Conservation (phyloP, 2,329 filamentous ascomycete genomes). For the Cladosporium sphaerospermum region DNA sequence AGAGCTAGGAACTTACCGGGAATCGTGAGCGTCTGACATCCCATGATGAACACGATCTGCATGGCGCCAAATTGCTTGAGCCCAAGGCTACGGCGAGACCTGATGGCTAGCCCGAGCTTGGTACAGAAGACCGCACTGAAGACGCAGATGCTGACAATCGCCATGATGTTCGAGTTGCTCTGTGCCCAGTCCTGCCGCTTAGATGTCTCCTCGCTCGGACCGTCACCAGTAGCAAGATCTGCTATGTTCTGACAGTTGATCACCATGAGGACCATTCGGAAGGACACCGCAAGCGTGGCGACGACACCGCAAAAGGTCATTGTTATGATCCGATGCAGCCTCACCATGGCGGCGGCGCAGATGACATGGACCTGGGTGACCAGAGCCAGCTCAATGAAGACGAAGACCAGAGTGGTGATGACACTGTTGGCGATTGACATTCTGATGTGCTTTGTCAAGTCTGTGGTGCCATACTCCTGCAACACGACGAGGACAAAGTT, state of each 20-base stretch:
- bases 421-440: constrained; percentile 43
- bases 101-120: constrained; percentile 55
- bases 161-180: constrained; percentile 40
- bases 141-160: constrained; percentile 53
- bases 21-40: constrained; percentile 59
- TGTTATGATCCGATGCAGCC: constrained; percentile 40
- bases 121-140: constrained; percentile 57
- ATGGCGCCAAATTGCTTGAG: constrained; percentile 58
- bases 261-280: constrained; percentile 49
- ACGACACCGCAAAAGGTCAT: constrained; percentile 44
- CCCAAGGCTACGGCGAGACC: constrained; percentile 50
- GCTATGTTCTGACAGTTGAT: constrained; percentile 34
- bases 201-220: neutral
- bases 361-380: constrained; percentile 60
- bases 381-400: constrained; percentile 53
- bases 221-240: neutral
- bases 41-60: constrained; percentile 62
- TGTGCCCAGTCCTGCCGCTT: constrained; percentile 7
- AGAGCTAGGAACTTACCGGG: constrained; percentile 46
- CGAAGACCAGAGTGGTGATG: constrained; percentile 47
- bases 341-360: constrained; percentile 43
- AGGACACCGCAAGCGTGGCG: constrained; percentile 46
- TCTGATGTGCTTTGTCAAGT: constrained; percentile 11
- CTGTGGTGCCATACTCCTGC: constrained; percentile 14
- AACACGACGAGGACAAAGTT: constrained; percentile 42